phyloP scores from a whole-genome alignment of 2,329 filamentous ascomycete species.

The Phoma sp. region DNA sequence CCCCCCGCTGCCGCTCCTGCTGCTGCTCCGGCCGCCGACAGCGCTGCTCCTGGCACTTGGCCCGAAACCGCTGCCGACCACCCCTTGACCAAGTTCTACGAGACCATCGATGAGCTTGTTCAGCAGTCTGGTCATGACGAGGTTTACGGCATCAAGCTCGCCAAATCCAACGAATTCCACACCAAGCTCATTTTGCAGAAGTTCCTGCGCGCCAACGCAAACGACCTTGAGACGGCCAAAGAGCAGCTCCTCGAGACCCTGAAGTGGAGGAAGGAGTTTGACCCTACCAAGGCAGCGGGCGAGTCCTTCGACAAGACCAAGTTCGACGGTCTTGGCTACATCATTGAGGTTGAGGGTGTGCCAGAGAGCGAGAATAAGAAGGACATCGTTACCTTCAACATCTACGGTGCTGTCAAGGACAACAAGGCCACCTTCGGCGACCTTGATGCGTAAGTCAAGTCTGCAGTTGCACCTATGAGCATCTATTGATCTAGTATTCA shows the following conservation, averaged over 20 bases:
- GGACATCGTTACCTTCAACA: slow-evolving; percentile 84
- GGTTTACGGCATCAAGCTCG: slow-evolving; percentile 84
- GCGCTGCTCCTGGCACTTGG: slow-evolving; percentile 28
- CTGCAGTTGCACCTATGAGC: neutral
- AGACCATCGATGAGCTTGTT: slow-evolving; percentile 64
- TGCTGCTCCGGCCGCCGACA: slow-evolving; percentile 17
- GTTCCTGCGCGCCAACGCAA: slow-evolving; percentile 88
- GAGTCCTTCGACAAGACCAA: slow-evolving; percentile 69
- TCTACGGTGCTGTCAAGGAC: slow-evolving; percentile 87
- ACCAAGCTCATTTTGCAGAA: slow-evolving; percentile 89
- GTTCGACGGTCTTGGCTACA: slow-evolving; percentile 80
- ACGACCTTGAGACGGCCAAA: slow-evolving; percentile 73
- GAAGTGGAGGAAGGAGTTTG: slow-evolving; percentile 78
- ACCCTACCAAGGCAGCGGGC: slow-evolving; percentile 70
- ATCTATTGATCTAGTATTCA: slow-evolving; percentile 44
- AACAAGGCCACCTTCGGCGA: slow-evolving; percentile 82
- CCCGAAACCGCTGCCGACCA: slow-evolving; percentile 46
- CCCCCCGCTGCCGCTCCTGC: neutral
- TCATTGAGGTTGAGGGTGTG: slow-evolving; percentile 70
- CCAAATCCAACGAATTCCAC: slow-evolving; percentile 63
- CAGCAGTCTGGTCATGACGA: slow-evolving; percentile 68
- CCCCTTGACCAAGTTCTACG: slow-evolving; percentile 62
- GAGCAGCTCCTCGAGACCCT: slow-evolving; percentile 80
- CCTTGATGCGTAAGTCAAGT: slow-evolving; percentile 69
- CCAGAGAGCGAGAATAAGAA: slow-evolving; percentile 61